Conservation (phyloP, 1,284 basidiomycete genomes). For the Rhodofomes roseus region DNA sequence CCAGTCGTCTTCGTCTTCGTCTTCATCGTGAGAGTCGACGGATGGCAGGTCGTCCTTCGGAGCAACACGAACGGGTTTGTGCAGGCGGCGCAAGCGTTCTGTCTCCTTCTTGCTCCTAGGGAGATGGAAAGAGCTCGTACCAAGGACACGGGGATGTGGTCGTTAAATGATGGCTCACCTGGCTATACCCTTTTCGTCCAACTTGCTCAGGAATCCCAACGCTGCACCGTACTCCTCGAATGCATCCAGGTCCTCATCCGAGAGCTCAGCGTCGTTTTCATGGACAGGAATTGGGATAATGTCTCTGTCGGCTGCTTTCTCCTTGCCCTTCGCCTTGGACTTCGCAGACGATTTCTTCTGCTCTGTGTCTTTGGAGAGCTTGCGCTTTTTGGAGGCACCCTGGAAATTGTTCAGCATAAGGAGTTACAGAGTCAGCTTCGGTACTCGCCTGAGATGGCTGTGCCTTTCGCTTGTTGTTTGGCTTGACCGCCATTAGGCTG, state of each 20-base stretch:
- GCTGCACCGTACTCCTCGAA: slow-evolving; percentile 56
- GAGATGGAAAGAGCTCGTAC: not conserved
- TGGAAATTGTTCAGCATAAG: slow-evolving; percentile 9
- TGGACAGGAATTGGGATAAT: slow-evolving; percentile 61
- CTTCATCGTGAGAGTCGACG: slow-evolving; percentile 56
- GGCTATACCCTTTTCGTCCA: slow-evolving; percentile 71
- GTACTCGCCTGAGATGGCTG: slow-evolving; percentile 17
- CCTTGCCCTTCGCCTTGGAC: slow-evolving; percentile 48
- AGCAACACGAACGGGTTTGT: slow-evolving; percentile 50
- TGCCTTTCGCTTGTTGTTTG: slow-evolving; percentile 19
- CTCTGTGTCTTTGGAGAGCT: slow-evolving; percentile 22
- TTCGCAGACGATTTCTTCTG: slow-evolving; percentile 15
- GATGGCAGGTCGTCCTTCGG: slow-evolving; percentile 60
- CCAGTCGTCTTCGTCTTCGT: slow-evolving; percentile 55
- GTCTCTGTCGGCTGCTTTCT: slow-evolving; percentile 53
- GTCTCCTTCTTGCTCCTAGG: slow-evolving; percentile 78
- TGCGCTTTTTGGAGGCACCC: slow-evolving; percentile 36
- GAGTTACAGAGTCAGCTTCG: not conserved
- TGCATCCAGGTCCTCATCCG: slow-evolving; percentile 60
- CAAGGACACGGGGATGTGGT: not conserved
- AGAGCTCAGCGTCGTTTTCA: slow-evolving; percentile 45
- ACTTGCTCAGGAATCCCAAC: slow-evolving; percentile 52
- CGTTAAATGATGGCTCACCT: slow-evolving; percentile 40
- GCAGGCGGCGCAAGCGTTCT: slow-evolving; percentile 55
- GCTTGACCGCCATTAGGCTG: slow-evolving; percentile 18